Evolutionary conservation across 2,329 filamentous ascomycete genomes (phyloP).

Genomic region (Fusarium coicis): DNA sequence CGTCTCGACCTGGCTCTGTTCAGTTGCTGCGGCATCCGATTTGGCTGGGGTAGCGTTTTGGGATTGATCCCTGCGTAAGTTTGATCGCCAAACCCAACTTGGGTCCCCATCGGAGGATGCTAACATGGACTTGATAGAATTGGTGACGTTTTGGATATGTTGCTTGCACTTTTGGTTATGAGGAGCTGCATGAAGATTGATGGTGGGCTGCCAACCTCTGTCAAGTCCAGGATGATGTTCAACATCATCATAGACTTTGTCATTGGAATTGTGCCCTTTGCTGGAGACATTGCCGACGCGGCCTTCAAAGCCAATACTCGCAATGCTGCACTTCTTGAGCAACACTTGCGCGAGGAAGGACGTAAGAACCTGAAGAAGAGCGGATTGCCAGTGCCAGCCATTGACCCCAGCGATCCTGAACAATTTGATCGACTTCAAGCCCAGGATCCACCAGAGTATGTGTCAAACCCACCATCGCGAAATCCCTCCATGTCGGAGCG

Average conservation of each 20-base stretch:
- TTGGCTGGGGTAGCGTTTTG: constrained; percentile 91
- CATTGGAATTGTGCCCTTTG: constrained; percentile 77
- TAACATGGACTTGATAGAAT: constrained; percentile 58
- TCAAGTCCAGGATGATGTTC: constrained; percentile 79
- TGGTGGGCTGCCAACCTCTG: constrained; percentile 73
- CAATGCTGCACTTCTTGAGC: constrained; percentile 77
- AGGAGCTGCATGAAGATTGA: constrained; percentile 78
- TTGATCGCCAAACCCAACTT: background rate
- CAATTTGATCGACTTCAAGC: constrained; percentile 58
- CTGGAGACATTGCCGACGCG: constrained; percentile 81
- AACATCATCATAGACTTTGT: constrained; percentile 81
- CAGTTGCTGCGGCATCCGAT: constrained; percentile 81
- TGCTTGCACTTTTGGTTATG: constrained; percentile 81
- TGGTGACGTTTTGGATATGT: constrained; percentile 79
- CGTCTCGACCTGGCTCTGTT: constrained; percentile 86
- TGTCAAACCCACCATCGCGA: constrained; percentile 42
- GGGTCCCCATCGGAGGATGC: constrained; percentile 10
- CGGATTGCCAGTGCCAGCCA: constrained; percentile 57
- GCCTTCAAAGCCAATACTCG: constrained; percentile 79
- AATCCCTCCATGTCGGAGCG: constrained; percentile 39
- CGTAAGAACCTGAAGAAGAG: constrained; percentile 63
- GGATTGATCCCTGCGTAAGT: constrained; percentile 84
- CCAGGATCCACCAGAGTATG: constrained; percentile 45
- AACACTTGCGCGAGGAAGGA: constrained; percentile 75
- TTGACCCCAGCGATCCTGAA: constrained; percentile 64